Base-by-base conservation (phyloP, 116 monocot genomes). In the Posidonia oceanica region DNA sequence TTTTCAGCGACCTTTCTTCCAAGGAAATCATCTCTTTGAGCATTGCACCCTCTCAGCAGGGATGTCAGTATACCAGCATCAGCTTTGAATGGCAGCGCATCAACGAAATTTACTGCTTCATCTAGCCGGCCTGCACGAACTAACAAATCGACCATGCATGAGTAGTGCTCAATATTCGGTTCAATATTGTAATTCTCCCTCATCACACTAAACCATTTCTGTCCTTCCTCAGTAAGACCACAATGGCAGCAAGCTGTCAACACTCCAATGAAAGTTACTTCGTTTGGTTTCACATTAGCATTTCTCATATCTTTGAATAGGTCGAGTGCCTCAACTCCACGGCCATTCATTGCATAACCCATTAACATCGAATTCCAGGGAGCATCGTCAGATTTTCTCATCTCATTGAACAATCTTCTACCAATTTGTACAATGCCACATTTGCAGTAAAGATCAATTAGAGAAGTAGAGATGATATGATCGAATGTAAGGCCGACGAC, bases 391-490 rank as follows among this genome's bases (percentile, higher is more conserved):
- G 55, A 62, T 42, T 72, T 84, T 14, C 36, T 72, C 59, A 78
- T 79, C 17, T 15, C 61, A 54, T 81, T 55, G 52, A 93, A 93
- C 22, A 88, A 52, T 59, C 21, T 83, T 52, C 75, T 54, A 6
- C 71, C 89, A 69, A 69, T 67, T 15, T 37, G 10, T 23, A 86
- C 52, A 62, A 22, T 71, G 21, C 93, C 93, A 74, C 82, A 81
- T 64, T 93, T 93, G 84, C 89, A 93, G 59, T 93, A 89, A 59
- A 93, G 81, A 83, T 93, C 93, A 61, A 93, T 58, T 42, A 86
- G 80, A 2, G 88, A 82, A 58, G 86, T 89, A 7, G 75, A 58
- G 17, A 93, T 69, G 21, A 89, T 70, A 12, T 64, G 68, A 57
- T 86, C 84, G 21, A 75, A 84, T 0, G 69, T 73, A 5, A 89